phyloP scores from a whole-genome alignment of 2,329 filamentous ascomycete genomes.

The Fusarium sp. region DNA sequence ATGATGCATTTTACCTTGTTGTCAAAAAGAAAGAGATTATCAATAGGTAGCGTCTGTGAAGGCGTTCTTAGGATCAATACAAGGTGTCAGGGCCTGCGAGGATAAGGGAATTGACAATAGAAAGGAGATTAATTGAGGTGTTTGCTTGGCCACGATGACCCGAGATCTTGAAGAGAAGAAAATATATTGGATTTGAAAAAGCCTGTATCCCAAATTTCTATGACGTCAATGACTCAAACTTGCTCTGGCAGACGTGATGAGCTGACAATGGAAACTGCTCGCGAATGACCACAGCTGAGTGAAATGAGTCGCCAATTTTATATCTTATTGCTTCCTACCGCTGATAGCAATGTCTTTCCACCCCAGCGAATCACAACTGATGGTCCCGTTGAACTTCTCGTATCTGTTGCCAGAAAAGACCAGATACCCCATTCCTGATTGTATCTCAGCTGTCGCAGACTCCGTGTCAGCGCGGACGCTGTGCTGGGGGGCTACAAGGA shows the following conservation, averaged over 20 bases:
- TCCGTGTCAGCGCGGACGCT: rapidly evolving
- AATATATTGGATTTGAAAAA: not conserved
- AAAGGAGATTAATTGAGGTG: too few species aligned
- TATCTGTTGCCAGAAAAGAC: constrained; percentile 18
- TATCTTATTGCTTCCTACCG: not conserved
- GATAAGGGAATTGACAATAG: too few species aligned
- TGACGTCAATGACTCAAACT: not conserved
- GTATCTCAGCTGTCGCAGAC: not conserved
- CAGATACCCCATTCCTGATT: constrained; percentile 14
- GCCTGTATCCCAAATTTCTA: not conserved
- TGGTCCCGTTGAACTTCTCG: constrained; percentile 4
- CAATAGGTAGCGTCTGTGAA: too few species aligned
- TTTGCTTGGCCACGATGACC: too few species aligned
- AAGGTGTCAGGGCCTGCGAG: too few species aligned
- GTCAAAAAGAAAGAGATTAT: too few species aligned
- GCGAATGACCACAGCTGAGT: too few species aligned
- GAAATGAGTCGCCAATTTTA: too few species aligned
- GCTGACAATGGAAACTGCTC: too few species aligned
- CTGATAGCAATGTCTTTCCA: constrained; percentile 3
- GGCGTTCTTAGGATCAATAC: too few species aligned
- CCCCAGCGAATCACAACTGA: not conserved
- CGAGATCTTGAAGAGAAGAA: not conserved
- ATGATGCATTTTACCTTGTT: too few species aligned
- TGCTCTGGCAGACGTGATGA: too few species aligned
- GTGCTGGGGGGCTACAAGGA: not conserved